These are phyloP conservation scores for Perkinsus olseni DNA, from an alignment of 169 alveolate species.

Conservation along the genomic window DNA sequence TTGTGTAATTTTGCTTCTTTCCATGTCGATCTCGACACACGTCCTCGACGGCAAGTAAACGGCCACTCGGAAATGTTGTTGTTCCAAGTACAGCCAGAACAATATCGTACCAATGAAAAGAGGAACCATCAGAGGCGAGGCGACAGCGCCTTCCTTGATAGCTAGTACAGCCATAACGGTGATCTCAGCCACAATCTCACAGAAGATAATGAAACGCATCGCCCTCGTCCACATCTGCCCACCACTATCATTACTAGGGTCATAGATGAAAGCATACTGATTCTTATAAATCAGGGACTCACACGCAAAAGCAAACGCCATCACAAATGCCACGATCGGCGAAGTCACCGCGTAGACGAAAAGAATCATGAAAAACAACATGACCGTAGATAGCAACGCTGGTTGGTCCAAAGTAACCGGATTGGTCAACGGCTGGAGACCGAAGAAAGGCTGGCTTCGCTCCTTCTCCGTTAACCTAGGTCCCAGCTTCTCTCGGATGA, in stretches of 20 bases:
- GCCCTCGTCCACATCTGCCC: neutral
- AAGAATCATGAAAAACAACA: neutral
- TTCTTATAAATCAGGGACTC: neutral
- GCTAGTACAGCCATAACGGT: neutral
- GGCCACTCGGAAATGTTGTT: neutral
- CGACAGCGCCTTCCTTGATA: neutral
- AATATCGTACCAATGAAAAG: neutral
- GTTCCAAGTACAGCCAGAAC: neutral
- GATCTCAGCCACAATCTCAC: neutral
- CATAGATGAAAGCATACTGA: neutral
- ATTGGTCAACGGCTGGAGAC: neutral
- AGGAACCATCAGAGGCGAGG: neutral
- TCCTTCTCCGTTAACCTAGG: neutral
- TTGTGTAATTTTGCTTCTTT: neutral
- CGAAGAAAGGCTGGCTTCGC: neutral
- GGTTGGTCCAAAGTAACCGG: neutral
- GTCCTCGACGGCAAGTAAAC: neutral
- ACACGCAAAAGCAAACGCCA: neutral
- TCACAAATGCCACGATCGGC: neutral
- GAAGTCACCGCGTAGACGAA: neutral
- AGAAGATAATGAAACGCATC: neutral
- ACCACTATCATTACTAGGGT: neutral
- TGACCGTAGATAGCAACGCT: neutral
- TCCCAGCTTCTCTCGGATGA: neutral
- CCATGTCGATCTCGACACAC: neutral